Evolutionary conservation across 2,329 filamentous ascomycete genomes (phyloP).

Genomic region (Acrocalymma vagum): DNA sequence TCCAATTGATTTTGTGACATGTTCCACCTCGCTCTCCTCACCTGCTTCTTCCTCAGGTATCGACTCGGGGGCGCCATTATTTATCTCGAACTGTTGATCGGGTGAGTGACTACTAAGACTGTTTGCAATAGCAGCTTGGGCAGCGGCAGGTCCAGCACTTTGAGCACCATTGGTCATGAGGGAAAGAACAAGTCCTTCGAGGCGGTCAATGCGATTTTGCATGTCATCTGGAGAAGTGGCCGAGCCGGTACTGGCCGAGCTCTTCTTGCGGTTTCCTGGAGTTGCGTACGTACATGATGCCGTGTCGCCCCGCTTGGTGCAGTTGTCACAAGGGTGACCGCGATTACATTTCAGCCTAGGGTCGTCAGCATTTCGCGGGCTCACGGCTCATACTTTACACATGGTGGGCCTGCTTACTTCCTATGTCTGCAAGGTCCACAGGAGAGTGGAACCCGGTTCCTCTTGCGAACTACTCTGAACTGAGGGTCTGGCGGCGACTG

Average conservation of each 20-base stretch:
- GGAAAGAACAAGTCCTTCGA: slow-evolving; percentile 90
- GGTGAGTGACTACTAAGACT: slow-evolving; percentile 51
- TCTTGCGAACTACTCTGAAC: slow-evolving; percentile 87
- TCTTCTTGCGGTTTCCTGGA: slow-evolving; percentile 76
- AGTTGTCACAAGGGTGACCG: slow-evolving; percentile 90
- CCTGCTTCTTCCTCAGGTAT: slow-evolving; percentile 61
- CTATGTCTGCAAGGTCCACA: slow-evolving; percentile 90
- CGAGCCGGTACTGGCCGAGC: slow-evolving; percentile 60
- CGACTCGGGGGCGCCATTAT: slow-evolving; percentile 63
- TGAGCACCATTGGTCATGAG: slow-evolving; percentile 89
- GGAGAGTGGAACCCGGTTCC: slow-evolving; percentile 90
- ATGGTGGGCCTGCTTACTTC: slow-evolving; percentile 68
- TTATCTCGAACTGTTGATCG: slow-evolving; percentile 60
- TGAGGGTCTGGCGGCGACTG: slow-evolving; percentile 88
- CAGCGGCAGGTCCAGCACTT: slow-evolving; percentile 65
- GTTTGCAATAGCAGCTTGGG: slow-evolving; percentile 64
- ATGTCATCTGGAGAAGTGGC: slow-evolving; percentile 85
- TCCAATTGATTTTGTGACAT: slow-evolving; percentile 59
- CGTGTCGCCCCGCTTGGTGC: slow-evolving; percentile 84
- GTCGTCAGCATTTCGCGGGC: slow-evolving; percentile 23
- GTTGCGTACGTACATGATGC: slow-evolving; percentile 84
- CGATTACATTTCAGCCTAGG: slow-evolving; percentile 88
- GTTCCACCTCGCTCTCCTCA: slow-evolving; percentile 70
- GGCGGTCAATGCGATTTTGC: slow-evolving; percentile 96
- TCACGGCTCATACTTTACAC: too few species aligned